Base-by-base conservation (phyloP, 768 basidiomycete genomes). In the Boletus subparvulus region DNA sequence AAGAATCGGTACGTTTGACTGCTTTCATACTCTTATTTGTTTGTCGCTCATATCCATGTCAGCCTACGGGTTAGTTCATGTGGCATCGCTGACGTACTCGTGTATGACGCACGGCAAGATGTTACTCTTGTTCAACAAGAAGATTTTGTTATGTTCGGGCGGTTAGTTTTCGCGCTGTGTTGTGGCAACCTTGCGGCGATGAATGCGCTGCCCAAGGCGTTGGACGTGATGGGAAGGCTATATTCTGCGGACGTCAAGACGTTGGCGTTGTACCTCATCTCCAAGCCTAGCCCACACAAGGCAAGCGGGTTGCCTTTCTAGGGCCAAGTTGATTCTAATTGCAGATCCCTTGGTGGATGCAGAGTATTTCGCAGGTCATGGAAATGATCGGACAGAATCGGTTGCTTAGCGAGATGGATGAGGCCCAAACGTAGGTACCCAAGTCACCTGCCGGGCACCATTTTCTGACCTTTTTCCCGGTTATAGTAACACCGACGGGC, bases 51-150 rank as follows among this genome's bases (percentile, higher is more conserved):
- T 65, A 47, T 21, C 28, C 19, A 14, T 7, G 26, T 35, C 36
- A 92, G 94, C 47, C 71, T 98, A 30, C 86, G 93, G n/a, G 81
- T 98, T 40, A 82, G 88, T 59, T 90, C 92, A 0, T 94, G 92
- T 57, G 92, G 92, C 0, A 78, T 97, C 36, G 79, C 92, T 46
- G 96, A 99, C 63, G 87, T 97, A 6, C 76, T 98, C 42, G 81
- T 83, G 61, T 86, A 88, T 68, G 92, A 92, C 54, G 77, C 85
- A 9, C 82, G 78, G 19, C 81, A 84, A 60, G 86, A 88, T 52
- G 68, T 85, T 4, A 60, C 74, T 17, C 55, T 79, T 8, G 73
- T 85, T 43, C 90, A 94, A 76, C 92, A 94, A 75, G 94, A 98
- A 55, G 97, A 99, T 68, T 73, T 98, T 13, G 76, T 83, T 39